A percentile compares a stretch with the other conserved stretches of the same genome.
Evolutionary conservation across 345 rosid species (phyloP).

Genomic region (Bretschneidera sinensis): DNA sequence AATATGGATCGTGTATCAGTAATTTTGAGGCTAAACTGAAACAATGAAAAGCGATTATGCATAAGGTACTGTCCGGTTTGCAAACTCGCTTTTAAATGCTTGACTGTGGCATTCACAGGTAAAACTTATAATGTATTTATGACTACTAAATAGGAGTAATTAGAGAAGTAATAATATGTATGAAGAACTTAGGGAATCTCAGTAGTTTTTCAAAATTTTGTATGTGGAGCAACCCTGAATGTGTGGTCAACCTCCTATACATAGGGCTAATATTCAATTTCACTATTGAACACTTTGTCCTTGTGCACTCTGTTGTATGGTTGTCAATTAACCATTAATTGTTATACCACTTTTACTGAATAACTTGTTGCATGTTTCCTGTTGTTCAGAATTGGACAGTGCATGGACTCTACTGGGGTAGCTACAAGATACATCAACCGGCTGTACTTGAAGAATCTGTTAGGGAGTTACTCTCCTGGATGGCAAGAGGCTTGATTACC

Average conservation of each 20-base stretch:
- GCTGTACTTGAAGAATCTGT: slow-evolving; percentile 63
- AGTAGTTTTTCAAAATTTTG: no score
- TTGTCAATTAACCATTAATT: not conserved
- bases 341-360: not conserved
- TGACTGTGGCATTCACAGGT: not conserved
- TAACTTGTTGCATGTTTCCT: not conserved
- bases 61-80: no score
- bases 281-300: not conserved
- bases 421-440: slow-evolving; percentile 62
- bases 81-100: not conserved
- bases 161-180: no score
- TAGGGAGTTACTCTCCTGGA: slow-evolving; percentile 76
- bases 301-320: not conserved
- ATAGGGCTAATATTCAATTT: not conserved
- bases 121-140: no score
- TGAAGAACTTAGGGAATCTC: not conserved
- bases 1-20: not conserved
- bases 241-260: no score
- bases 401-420: slow-evolving; percentile 97
- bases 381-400: slow-evolving; percentile 92
- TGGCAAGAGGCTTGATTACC: slow-evolving; percentile 56
- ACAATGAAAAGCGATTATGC: no score
- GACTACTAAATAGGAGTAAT: no score
- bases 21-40: not conserved
- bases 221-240: no score